A percentile compares a stretch with the other conserved stretches of the same genome.
Evolutionary conservation across 164 flowering plant genomes (phyloP).

Genomic region (Piper longum): DNA sequence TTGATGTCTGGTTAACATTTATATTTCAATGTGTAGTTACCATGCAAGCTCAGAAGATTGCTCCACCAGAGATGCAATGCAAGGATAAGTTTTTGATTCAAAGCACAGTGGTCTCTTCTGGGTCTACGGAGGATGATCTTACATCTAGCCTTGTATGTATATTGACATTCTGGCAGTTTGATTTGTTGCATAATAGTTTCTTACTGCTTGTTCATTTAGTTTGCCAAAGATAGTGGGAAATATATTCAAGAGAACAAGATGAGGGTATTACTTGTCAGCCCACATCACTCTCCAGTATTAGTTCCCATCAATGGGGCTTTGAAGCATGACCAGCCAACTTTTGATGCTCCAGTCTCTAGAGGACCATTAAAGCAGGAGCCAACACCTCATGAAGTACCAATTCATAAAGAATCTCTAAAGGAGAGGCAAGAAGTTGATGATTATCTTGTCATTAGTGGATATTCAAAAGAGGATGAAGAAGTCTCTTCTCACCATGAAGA

Average conservation of each 20-base stretch:
- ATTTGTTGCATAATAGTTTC: constrained; percentile 4
- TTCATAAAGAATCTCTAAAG: background rate
- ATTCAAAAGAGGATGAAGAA: background rate
- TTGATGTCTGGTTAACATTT: background rate
- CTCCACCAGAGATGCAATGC: constrained; percentile 57
- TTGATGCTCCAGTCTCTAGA: constrained; percentile 8
- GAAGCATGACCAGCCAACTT: background rate
- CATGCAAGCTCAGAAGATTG: constrained; percentile 62
- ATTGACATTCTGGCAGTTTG: background rate
- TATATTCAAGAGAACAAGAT: constrained; percentile 67
- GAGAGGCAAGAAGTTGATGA: background rate
- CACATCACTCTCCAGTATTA: constrained; percentile 42
- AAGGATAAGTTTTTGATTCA: constrained; percentile 86
- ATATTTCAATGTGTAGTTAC: constrained; percentile 29
- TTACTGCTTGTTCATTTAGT: constrained; percentile 35
- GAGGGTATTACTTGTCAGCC: constrained; percentile 45
- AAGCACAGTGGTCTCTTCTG: constrained; percentile 55
- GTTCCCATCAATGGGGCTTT: constrained; percentile 32
- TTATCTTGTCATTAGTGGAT: background rate
- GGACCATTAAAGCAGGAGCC: constrained; percentile 13
- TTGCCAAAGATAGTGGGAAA: constrained; percentile 44
- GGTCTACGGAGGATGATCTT: constrained; percentile 47
- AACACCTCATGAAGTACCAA: background rate
- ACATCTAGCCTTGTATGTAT: constrained; percentile 38
- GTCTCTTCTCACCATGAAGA: background rate